Base-by-base conservation (phyloP, 2,329 filamentous ascomycete genomes). In the Hortaea sp. region DNA sequence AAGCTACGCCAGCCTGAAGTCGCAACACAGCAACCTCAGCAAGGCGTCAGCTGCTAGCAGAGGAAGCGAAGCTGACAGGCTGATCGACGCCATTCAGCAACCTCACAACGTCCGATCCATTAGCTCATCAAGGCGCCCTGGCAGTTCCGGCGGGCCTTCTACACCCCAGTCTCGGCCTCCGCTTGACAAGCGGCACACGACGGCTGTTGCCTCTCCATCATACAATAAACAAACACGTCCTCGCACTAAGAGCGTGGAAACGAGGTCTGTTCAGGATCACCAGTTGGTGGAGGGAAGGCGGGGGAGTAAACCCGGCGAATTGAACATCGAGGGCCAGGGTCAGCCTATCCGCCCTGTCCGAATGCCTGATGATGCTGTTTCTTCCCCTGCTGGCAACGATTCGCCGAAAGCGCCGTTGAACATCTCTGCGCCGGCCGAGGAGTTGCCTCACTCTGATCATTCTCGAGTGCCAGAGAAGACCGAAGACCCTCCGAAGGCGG, bases 1-100 rank as follows among this genome's bases (percentile, higher is more conserved):
- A 35, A 79, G 79, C 52, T 59, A 64, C 10, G 66, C 63, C 39
- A 81, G 68, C 45, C 59, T 67, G 1, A 66, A 62, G 48, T 70
- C 66, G 30, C 57, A 47, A 7, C 56, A 55, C 5, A 70, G 67
- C 48, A 54, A 46, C 10, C 44, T 53, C 10, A 65, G 61, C 49
- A 48, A 48, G 29, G 48, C 56, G 0, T 65, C 62, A 1, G 49
- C 47, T 6, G 57, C 52, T 9, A 74, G 78, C 54, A 66, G 59
- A 34, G 72, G 69, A 55, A 81, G 78, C 54, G 81, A 86, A 53
- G 80, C 83, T 0, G 83, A 87, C 49, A 71, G 83, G 29, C 67
- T 88, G 9, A 86, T 87, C 27, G 77, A 85, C 57, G 83, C 82
- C 2, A 84, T 88, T 2, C 77, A 82, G 55, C 79, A 77, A 7